Evolutionary conservation across 1,284 basidiomycete genomes (phyloP).

Genomic region (Rhodotorula sp.): DNA sequence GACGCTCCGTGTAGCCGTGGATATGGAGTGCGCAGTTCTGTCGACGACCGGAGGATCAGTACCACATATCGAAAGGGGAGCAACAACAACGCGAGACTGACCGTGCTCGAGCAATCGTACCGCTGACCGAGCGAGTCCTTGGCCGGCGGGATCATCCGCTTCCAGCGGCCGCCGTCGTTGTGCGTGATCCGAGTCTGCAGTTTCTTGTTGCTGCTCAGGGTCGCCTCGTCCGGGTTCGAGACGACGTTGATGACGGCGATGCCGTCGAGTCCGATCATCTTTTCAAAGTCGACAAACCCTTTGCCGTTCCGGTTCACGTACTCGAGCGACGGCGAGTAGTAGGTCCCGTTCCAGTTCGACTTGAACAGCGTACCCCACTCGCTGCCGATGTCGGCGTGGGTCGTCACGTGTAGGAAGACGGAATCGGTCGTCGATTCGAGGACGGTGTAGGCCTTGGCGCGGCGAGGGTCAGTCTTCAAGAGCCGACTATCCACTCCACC

Average conservation of each 20-base stretch:
- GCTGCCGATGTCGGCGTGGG: conserved; percentile 67
- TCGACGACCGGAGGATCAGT: conserved; percentile 49
- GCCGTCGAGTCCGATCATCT: conserved; percentile 92
- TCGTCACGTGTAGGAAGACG: conserved; percentile 94
- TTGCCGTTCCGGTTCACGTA: conserved; percentile 82
- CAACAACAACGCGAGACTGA: conserved; percentile 65
- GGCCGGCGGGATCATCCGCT: conserved; percentile 70
- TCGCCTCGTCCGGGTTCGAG: conserved; percentile 73
- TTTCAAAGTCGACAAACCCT: conserved; percentile 97
- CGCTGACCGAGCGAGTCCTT: conserved; percentile 71
- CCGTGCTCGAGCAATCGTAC: conserved; percentile 72
- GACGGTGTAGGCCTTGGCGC: conserved; percentile 74
- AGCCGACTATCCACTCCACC: not conserved
- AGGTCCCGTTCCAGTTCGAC: conserved; percentile 97
- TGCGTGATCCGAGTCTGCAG: conserved; percentile 88
- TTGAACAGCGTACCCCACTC: conserved; percentile 93
- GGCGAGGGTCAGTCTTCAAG: not conserved
- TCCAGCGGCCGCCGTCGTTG: conserved; percentile 93
- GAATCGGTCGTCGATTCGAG: conserved; percentile 90
- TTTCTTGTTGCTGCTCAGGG: conserved; percentile 69
- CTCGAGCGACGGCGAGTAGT: conserved; percentile 81
- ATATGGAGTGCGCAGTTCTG: conserved; percentile 84
- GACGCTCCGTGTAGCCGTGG: conserved; percentile 92
- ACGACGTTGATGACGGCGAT: conserved; percentile 93
- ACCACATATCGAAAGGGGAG: conserved; percentile 51